Percentiles rank a stretch among this genome's conserved stretches.
These are phyloP conservation scores for Apocynum venetum DNA, from an alignment of 257 asterid species.

Conservation along the genomic window DNA sequence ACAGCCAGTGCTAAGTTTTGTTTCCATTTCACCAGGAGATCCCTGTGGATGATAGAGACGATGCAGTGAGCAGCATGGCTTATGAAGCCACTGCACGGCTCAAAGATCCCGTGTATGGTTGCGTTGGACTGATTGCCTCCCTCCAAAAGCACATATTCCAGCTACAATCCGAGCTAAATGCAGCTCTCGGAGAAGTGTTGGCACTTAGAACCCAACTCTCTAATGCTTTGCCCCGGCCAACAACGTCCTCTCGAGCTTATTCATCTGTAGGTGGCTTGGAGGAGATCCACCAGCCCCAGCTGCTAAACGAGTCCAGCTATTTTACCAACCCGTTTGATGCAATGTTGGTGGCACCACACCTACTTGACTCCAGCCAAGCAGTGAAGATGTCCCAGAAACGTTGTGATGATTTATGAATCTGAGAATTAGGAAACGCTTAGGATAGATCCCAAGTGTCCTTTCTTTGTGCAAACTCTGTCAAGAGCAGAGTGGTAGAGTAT, in stretches of 20 bases:
- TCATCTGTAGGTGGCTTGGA: neutral
- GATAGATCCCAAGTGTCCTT: neutral
- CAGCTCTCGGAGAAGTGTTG: slow-evolving; percentile 30
- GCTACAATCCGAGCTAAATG: slow-evolving; percentile 34
- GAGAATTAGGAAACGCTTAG: neutral
- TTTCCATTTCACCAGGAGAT: slow-evolving; percentile 32
- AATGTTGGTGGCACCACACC: neutral
- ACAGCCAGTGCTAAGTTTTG: neutral
- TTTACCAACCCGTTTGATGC: neutral
- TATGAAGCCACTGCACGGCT: slow-evolving; percentile 44
- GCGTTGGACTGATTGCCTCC: slow-evolving; percentile 33
- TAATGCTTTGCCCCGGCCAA: slow-evolving; percentile 18
- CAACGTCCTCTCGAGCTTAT: neutral
- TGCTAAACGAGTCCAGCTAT: neutral
- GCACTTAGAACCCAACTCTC: slow-evolving; percentile 33
- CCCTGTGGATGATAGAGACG: slow-evolving; percentile 29
- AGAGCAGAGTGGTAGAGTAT: neutral
- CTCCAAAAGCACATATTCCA: slow-evolving; percentile 33
- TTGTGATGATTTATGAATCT: neutral
- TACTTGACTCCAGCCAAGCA: slow-evolving; percentile 1
- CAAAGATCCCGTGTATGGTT: slow-evolving; percentile 44
- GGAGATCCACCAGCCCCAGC: neutral
- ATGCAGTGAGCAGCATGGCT: slow-evolving; percentile 47
- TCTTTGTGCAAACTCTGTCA: neutral
- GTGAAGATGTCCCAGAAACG: neutral